Evolutionary conservation across 176 grass and related monocot genomes (phyloP), one percentile per base, ranked within the genome.

Genomic region (Phragmites australis): DNA sequence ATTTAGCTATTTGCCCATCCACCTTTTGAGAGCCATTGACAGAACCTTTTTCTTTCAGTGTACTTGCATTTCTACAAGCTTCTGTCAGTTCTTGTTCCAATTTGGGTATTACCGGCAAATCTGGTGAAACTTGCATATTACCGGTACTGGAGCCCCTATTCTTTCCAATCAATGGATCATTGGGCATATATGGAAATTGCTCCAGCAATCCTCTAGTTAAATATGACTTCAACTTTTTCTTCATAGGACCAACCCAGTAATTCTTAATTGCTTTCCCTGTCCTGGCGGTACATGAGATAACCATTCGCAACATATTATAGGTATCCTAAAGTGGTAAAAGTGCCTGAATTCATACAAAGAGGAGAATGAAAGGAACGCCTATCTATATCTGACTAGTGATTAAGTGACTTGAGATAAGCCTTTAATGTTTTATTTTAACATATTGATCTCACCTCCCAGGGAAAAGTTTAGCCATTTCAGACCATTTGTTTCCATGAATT

Each of bases 401-500:
- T 81, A 70, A 52, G 45, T 15, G 49, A 65, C 25, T 22, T 25
- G 19, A 44, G 10, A 65, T 65, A 11, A 32, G 16, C 10, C 17
- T 31, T 81, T 62, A 2, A 12, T 9, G 0, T 75, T 56, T 68
- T 49, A 37, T 84, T 26, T 68, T 25, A 21, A 44, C 15, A 68
- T 70, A 41, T 67, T 44, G 27, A 68, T 62, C 82, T 88, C 31
- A 88, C 90, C 90, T 92, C 63, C 90, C 90, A 30, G 90, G 90
- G 82, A 92, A 79, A 75, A 69, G 49, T 59, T 88, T 86, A 47
- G 56, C 70, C 22, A 92, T 23, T 58, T 80, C 22, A 82, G 22
- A 41, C 90, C 90, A 92, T 27, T 85, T 86, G 74, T 53, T 76
- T 83, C 90, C 90, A 80, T 80, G 74, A 76, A 83, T 82, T 75